Conservation (phyloP, 1,284 basidiomycete genomes). For the Naganishia sp. region DNA sequence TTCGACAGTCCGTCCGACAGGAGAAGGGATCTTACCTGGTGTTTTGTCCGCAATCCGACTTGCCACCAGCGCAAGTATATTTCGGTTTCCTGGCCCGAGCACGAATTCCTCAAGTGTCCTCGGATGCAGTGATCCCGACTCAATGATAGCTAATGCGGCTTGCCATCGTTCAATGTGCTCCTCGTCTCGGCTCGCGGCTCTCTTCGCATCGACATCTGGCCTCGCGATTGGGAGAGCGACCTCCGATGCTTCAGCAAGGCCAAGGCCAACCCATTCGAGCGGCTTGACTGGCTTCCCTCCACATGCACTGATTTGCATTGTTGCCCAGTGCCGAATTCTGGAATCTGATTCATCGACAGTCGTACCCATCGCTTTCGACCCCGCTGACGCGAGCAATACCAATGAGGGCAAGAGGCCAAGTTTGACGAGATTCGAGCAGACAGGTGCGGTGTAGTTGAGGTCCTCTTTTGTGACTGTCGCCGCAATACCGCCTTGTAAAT, state of each 20-base stretch:
- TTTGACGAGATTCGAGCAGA: constrained; percentile 40
- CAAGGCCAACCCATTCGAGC: constrained; percentile 21
- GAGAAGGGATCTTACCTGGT: constrained; percentile 47
- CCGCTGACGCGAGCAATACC: constrained; percentile 56
- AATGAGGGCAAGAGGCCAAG: constrained; percentile 43
- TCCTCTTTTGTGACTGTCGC: not conserved
- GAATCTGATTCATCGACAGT: constrained; percentile 49
- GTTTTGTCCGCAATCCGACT: constrained; percentile 40
- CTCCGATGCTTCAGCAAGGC: constrained; percentile 6
- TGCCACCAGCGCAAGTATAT: constrained; percentile 35
- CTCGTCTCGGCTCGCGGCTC: constrained; percentile 1
- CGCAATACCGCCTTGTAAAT: constrained; percentile 38
- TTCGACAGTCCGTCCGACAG: constrained; percentile 62
- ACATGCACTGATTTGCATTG: constrained; percentile 29
- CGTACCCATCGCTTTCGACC: constrained; percentile 34
- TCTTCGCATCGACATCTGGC: constrained; percentile 4
- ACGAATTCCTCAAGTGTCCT: constrained; percentile 35
- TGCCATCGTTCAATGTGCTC: constrained; percentile 12
- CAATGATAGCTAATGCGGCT: constrained; percentile 9
- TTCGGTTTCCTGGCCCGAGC: constrained; percentile 35
- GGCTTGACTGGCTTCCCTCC: constrained; percentile 20
- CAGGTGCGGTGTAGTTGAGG: constrained; percentile 60
- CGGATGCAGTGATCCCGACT: constrained; percentile 33
- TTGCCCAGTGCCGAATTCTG: constrained; percentile 25
- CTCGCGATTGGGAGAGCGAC: constrained; percentile 31